phyloP scores from a whole-genome alignment of 257 asterid genomes.

The Forsythia suspensa region DNA sequence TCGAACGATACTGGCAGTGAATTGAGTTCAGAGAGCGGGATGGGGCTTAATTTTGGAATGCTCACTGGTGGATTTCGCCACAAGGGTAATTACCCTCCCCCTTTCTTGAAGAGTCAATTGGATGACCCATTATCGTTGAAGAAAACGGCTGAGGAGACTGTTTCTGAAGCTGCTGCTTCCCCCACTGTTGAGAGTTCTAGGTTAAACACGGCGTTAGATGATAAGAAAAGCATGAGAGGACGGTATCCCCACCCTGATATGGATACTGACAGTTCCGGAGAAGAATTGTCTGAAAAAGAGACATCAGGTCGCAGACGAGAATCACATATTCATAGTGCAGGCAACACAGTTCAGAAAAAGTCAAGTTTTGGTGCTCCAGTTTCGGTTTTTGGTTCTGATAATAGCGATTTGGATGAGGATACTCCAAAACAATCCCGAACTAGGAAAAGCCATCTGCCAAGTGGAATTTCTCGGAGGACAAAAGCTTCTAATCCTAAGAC shows the following conservation, averaged over 20 bases:
- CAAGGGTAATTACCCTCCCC: conserved; percentile 55
- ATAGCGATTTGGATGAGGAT: conserved; percentile 61
- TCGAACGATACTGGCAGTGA: conserved; percentile 24
- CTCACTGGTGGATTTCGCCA: conserved; percentile 91
- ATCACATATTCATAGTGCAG: conserved; percentile 16
- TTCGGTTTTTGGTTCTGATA: conserved; percentile 43
- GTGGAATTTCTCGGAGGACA: conserved; percentile 74
- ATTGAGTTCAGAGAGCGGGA: conserved; percentile 35
- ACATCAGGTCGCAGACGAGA: conserved; percentile 25
- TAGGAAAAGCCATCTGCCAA: conserved; percentile 38
- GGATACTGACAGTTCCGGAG: conserved; percentile 58
- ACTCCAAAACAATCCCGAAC: conserved; percentile 35
- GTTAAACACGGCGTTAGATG: conserved; percentile 17
- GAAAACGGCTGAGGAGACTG: conserved; percentile 33
- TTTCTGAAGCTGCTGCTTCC: conserved; percentile 12
- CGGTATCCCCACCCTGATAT: conserved; percentile 28
- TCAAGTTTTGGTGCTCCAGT: conserved; percentile 35
- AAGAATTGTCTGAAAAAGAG: conserved; percentile 36
- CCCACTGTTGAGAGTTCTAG: conserved; percentile 32
- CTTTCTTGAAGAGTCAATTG: conserved; percentile 44
- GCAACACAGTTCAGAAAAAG: conserved; percentile 26
- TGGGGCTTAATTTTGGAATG: conserved; percentile 57
- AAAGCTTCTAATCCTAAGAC: conserved; percentile 39
- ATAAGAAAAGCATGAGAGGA: conserved; percentile 39
- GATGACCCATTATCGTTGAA: conserved; percentile 37